A percentile compares a stretch with the other conserved stretches of the same genome.
phyloP scores from a whole-genome alignment of 345 rosid species.

The Dovyalis caffra region DNA sequence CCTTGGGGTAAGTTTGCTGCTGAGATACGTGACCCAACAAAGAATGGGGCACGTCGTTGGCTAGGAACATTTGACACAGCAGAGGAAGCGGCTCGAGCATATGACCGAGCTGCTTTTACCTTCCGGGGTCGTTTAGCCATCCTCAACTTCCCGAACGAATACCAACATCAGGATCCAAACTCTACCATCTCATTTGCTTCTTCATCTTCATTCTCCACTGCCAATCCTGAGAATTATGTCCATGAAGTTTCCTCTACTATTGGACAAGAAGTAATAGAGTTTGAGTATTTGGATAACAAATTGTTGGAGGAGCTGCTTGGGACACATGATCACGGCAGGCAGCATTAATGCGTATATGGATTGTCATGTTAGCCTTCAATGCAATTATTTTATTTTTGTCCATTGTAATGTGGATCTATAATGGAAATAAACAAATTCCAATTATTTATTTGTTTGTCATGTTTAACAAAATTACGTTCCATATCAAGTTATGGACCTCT shows the following conservation, averaged over 20 bases:
- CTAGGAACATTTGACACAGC: constrained; percentile 35
- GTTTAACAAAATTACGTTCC: background rate
- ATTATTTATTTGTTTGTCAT: background rate
- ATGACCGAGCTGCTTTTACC: constrained; percentile 31
- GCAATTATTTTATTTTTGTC: background rate
- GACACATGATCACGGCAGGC: background rate
- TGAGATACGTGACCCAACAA: constrained; percentile 74
- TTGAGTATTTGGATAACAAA: constrained; percentile 67
- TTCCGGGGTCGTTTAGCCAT: constrained; percentile 30
- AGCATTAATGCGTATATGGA: background rate
- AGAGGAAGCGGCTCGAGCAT: constrained; percentile 31
- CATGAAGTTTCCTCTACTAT: constrained; percentile 22
- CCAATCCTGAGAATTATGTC: background rate
- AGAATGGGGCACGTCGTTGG: constrained; percentile 69
- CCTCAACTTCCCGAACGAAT: constrained; percentile 33
- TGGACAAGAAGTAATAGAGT: constrained; percentile 51
- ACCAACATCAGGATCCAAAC: background rate
- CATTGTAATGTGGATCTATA: background rate
- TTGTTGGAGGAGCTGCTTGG: constrained; percentile 75
- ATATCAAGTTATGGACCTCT: background rate
- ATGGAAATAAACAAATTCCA: background rate
- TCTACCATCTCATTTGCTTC: background rate
- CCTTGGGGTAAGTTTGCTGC: constrained; percentile 89
- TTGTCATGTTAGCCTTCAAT: background rate
- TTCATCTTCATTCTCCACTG: constrained; percentile 10